phyloP scores from a whole-genome alignment of 495 filamentous ascomycete genomes.

The Rusavskia elegans region DNA sequence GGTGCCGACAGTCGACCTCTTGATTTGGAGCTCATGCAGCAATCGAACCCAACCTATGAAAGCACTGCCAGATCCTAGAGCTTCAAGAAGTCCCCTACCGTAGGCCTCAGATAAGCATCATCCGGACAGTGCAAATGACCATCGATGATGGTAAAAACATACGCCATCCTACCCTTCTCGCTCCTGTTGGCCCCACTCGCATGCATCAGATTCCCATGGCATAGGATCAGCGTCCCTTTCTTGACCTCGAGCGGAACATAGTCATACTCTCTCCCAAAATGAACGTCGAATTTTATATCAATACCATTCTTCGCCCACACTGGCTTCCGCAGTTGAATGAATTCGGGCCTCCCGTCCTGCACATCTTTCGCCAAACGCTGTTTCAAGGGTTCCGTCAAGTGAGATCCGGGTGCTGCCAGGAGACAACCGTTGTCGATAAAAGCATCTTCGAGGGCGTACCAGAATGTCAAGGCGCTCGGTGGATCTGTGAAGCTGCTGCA shows the following conservation, averaged over 20 bases:
- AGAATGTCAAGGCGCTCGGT: constrained; percentile 1
- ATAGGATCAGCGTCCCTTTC: not conserved
- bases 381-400: not conserved
- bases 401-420: not conserved
- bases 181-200: constrained; percentile 1
- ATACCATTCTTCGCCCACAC: not conserved
- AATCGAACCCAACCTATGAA: too few species aligned
- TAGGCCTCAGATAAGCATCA: not conserved
- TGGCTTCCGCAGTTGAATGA: not conserved
- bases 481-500: constrained; percentile 2
- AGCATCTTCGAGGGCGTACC: constrained; percentile 3
- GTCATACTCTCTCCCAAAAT: not conserved
- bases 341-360: not conserved
- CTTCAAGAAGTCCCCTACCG: too few species aligned
- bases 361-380: not conserved
- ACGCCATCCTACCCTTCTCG: not conserved
- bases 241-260: not conserved
- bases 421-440: not conserved
- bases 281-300: not conserved
- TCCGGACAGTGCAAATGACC: not conserved
- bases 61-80: too few species aligned
- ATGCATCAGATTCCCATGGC: constrained; percentile 1
- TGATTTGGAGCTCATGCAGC: too few species aligned
- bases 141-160: not conserved
- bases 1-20: not conserved